A percentile compares a stretch with the other conserved stretches of the same genome.
Evolutionary conservation across 805 yeast species (phyloP).

Genomic region (Brettanomyces bruxellensis): DNA sequence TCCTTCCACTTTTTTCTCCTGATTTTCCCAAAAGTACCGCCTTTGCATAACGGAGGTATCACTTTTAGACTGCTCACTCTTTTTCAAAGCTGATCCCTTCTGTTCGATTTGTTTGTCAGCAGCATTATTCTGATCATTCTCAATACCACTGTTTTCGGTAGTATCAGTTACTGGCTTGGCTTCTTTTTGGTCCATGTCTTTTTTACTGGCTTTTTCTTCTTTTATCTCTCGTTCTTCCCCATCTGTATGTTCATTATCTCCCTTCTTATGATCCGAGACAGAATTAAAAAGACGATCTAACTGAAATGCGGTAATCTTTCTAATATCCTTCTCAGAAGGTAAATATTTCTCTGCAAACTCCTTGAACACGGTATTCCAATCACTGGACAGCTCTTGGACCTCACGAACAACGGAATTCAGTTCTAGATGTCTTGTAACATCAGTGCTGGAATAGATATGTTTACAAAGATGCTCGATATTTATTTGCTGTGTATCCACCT

Average conservation of each 20-base stretch:
- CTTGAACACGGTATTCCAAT: constrained; percentile 79
- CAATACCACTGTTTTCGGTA: not conserved
- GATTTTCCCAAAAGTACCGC: constrained; percentile 15
- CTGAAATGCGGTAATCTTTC: constrained; percentile 83
- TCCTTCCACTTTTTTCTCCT: constrained; percentile 7
- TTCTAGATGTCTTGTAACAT: constrained; percentile 58
- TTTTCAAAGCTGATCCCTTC: not conserved
- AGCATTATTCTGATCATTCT: not conserved
- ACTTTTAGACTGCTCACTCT: not conserved
- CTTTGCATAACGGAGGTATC: constrained; percentile 5
- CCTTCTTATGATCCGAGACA: constrained; percentile 7
- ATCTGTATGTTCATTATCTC: not conserved
- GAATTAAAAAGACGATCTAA: constrained; percentile 63
- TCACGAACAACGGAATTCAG: constrained; percentile 62
- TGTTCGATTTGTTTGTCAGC: not conserved
- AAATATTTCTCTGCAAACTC: constrained; percentile 70
- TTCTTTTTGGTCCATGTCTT: constrained; percentile 7
- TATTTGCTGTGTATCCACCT: constrained; percentile 42
- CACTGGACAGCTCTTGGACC: constrained; percentile 73
- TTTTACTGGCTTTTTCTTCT: not conserved
- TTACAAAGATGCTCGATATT: constrained; percentile 37
- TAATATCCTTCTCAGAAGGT: constrained; percentile 90
- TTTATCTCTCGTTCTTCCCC: constrained; percentile 4
- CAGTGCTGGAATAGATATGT: constrained; percentile 42
- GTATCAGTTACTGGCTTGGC: not conserved